Base-by-base conservation (phyloP, 352 stramenopile genomes). In the Globisporangium barbulae region DNA sequence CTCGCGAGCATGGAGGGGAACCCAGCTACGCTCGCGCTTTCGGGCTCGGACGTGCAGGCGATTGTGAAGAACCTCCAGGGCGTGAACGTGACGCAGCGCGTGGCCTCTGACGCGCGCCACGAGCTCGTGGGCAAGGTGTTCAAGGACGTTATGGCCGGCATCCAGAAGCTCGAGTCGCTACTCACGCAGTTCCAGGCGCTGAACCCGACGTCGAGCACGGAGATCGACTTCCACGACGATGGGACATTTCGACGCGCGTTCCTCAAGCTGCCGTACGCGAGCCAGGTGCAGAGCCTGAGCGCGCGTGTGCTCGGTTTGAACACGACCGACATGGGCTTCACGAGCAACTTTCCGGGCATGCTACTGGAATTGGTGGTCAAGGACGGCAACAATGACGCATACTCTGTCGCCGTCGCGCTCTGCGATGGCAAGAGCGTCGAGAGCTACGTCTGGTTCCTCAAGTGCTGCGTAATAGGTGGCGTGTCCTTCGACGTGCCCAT, bases 131-230 rank as follows among this genome's bases (percentile, higher is more conserved):
- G 53, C 1, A 67, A 47, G 8, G 75, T 76, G 33, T 44, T 75
- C 22, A 74, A 76, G 41, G 70, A 73, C 19, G 75, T 73, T 10
- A 60, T 69, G 1, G 63, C 67, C 21, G 74, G 73, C 3, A 71
- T 80, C 50, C 72, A 80, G 70, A 79, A 80, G 39, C 71, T 85
- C 52, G 74, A 81, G 68, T 85, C 72, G 31, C 50, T 85, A 42
- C 42, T 85, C 49, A 19, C 73, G 21, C 72, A 77, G 30, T 85
- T 85, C 56, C 69, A 76, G 49, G 61, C 63, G 47, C 54, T 78
- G 9, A 83, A 83, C 41, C 67, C 76, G 28, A 76, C 68, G 0
- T 59, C 54, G 12, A 71, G 64, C 31, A 45, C 77, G 6, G 66
- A 75, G 10, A 53, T 79, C 19, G 70, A 77, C 47, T 53, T 81